These are phyloP conservation scores for Ceratocystis lukuohia DNA, from an alignment of 2,329 filamentous ascomycete species.

Conservation along the genomic window DNA sequence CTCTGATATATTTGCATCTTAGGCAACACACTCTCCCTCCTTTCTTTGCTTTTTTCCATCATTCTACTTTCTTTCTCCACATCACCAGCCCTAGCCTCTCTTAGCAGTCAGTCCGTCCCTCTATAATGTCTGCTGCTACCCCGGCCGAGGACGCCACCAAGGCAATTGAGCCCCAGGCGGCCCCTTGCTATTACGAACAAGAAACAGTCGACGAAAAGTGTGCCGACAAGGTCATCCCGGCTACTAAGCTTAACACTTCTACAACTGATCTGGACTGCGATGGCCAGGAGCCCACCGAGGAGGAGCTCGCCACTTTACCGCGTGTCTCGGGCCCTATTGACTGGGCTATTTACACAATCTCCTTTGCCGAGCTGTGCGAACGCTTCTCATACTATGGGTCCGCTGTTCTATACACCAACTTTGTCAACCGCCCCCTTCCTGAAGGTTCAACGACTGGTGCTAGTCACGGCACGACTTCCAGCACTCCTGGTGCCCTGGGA, in stretches of 20 bases:
- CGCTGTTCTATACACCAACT: slow-evolving; percentile 54
- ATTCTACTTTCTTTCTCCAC: neutral
- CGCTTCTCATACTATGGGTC: slow-evolving; percentile 68
- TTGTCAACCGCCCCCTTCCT: slow-evolving; percentile 44
- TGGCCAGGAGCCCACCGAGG: slow-evolving; percentile 41
- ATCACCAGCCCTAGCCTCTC: neutral
- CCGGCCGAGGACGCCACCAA: neutral
- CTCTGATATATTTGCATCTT: neutral
- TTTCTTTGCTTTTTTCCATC: neutral
- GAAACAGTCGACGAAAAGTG: slow-evolving; percentile 9
- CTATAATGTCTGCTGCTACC: neutral
- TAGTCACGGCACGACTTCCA: slow-evolving; percentile 25
- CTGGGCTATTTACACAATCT: slow-evolving; percentile 54
- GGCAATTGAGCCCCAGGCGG: slow-evolving; percentile 2
- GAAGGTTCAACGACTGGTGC: slow-evolving; percentile 41
- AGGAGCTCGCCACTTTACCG: slow-evolving; percentile 47
- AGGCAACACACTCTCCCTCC: neutral
- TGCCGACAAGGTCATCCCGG: slow-evolving; percentile 18
- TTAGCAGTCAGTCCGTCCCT: neutral
- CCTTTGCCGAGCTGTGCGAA: slow-evolving; percentile 62
- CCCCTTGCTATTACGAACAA: neutral
- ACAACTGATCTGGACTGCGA: slow-evolving; percentile 22
- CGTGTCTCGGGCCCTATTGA: slow-evolving; percentile 52
- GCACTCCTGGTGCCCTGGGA: slow-evolving; percentile 39
- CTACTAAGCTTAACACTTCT: neutral